Evolutionary conservation across 257 asterid genomes (phyloP).

Genomic region (Nicotiana otophora): DNA sequence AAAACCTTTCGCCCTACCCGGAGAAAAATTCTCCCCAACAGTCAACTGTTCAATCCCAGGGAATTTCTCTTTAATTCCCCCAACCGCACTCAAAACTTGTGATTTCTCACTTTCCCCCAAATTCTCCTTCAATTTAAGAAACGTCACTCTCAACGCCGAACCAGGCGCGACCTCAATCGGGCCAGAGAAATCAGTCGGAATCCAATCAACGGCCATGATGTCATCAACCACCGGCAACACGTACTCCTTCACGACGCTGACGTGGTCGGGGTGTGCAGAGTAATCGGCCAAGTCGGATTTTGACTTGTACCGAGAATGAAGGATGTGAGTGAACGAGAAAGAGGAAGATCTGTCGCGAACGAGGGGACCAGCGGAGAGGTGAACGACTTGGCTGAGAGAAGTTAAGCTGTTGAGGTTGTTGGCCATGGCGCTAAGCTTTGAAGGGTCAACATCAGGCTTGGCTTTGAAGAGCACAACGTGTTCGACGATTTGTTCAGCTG

Average conservation of each 20-base stretch:
- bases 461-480: constrained; percentile 79
- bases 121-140: constrained; percentile 48
- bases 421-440: constrained; percentile 62
- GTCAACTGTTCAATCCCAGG: constrained; percentile 47
- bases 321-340: constrained; percentile 78
- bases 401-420: constrained; percentile 53
- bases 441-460: constrained; percentile 46
- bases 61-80: constrained; percentile 47
- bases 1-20: constrained; percentile 73
- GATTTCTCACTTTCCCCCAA: constrained; percentile 35
- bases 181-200: constrained; percentile 30
- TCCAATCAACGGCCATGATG: constrained; percentile 76
- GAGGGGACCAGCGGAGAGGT: constrained; percentile 72
- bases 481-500: constrained; percentile 48
- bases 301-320: constrained; percentile 72
- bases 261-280: constrained; percentile 55
- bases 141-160: constrained; percentile 43
- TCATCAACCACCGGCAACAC: constrained; percentile 49
- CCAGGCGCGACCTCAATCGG: constrained; percentile 31
- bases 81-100: constrained; percentile 24
- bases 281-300: constrained; percentile 53
- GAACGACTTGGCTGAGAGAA: constrained; percentile 62
- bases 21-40: constrained; percentile 76
- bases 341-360: constrained; percentile 48
- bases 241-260: constrained; percentile 38